Percentiles rank a stretch among this genome's conserved stretches.
Evolutionary conservation across 495 filamentous ascomycete species (phyloP).

Genomic region (Talaromyces proteolyticus): DNA sequence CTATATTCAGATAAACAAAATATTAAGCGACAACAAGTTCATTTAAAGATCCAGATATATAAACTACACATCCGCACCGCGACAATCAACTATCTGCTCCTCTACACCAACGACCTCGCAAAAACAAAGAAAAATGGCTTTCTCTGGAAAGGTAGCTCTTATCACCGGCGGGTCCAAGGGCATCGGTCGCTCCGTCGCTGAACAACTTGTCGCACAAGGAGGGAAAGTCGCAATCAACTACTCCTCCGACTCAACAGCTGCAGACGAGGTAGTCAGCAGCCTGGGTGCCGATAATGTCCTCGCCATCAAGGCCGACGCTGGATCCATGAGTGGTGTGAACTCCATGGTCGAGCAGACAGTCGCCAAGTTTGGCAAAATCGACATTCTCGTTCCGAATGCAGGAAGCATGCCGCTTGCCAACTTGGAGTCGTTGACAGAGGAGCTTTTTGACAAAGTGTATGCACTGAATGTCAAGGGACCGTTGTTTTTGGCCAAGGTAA

Average conservation of each 20-base stretch:
- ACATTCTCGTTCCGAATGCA: constrained; percentile 60
- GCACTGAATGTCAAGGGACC: constrained; percentile 63
- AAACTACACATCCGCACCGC: no score
- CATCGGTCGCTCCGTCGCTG: constrained; percentile 56
- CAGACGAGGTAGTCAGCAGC: constrained; percentile 47
- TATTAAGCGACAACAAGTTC: no score
- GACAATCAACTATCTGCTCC: no score
- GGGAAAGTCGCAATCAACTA: constrained; percentile 64
- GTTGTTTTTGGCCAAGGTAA: constrained; percentile 56
- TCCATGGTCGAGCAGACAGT: constrained; percentile 37
- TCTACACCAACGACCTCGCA: constrained; percentile 8
- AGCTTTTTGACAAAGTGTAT: constrained; percentile 50
- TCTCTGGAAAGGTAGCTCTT: constrained; percentile 53
- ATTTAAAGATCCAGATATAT: no score
- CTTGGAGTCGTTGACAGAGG: constrained; percentile 52
- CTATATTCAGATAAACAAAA: no score
- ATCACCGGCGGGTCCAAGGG: constrained; percentile 65
- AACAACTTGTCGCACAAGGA: constrained; percentile 48
- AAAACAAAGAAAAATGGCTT: constrained; percentile 20
- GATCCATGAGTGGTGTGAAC: constrained; percentile 30
- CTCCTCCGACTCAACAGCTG: constrained; percentile 41
- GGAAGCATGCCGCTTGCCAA: constrained; percentile 46
- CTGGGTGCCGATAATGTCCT: constrained; percentile 47
- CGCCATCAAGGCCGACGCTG: constrained; percentile 50
- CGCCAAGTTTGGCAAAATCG: constrained; percentile 45